Evolutionary conservation across 2,329 filamentous ascomycete genomes (phyloP).

Genomic region (Beauveria pseudobassiana): DNA sequence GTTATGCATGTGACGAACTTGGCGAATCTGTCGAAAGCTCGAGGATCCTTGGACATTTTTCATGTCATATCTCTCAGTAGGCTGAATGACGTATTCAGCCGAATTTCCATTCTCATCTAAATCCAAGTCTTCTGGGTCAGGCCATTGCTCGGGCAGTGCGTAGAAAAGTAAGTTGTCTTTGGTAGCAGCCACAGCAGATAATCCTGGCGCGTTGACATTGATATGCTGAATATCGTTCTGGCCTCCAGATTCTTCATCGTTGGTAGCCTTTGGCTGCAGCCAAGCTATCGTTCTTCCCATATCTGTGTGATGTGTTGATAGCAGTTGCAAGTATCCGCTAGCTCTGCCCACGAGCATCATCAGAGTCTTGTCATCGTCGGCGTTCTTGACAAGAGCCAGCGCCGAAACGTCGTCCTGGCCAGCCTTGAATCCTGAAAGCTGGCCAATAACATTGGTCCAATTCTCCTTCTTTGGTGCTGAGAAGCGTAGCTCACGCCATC

Average conservation of each 20-base stretch:
- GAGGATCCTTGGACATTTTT: background rate
- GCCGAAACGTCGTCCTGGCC: conserved; percentile 36
- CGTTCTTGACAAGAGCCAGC: conserved; percentile 28
- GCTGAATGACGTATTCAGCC: background rate
- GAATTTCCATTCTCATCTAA: background rate
- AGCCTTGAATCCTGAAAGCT: conserved; percentile 23
- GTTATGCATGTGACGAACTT: background rate
- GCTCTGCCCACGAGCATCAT: conserved; percentile 33
- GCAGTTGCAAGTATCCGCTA: conserved; percentile 33
- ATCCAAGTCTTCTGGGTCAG: background rate
- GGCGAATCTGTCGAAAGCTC: background rate
- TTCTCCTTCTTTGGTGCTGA: conserved; percentile 6
- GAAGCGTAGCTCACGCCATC: conserved; percentile 24
- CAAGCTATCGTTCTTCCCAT: conserved; percentile 19
- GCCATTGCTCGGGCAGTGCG: background rate
- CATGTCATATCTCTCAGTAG: background rate
- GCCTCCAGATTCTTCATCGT: background rate
- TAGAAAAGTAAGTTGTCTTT: conserved; percentile 14
- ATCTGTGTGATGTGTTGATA: conserved; percentile 27
- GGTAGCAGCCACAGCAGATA: conserved; percentile 13
- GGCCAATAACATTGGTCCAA: conserved; percentile 21
- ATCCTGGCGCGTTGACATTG: conserved; percentile 10
- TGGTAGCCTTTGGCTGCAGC: conserved; percentile 9
- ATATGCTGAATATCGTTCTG: conserved; percentile 15
- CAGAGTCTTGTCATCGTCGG: conserved; percentile 13